Evolutionary conservation across 305 asterid genomes (phyloP), one percentile per base, ranked within the genome.

Genomic region (Fraxinus dipetala): DNA sequence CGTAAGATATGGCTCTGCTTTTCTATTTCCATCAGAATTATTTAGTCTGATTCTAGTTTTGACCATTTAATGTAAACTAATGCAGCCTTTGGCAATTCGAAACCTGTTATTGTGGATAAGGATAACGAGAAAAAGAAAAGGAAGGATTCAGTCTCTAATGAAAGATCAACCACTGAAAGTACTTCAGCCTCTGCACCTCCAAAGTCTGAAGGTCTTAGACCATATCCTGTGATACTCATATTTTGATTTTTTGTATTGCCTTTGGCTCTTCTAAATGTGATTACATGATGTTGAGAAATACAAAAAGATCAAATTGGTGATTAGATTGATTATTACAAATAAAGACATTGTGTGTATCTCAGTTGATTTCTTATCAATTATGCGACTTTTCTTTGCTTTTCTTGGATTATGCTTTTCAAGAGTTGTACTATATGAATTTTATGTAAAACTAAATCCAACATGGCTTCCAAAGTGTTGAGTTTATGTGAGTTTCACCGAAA

Each of bases 41-140:
- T 80, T 40, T 32, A 80, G 63, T 85, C 14, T 35, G 75, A 54
- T 70, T 84, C 72, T 75, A 45, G 30, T 81, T 87, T 73, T 90
- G 84, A 89, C 79, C 63, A 32, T 76, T 35, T 73, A 67, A 54
- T 84, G 70, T 65, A 6, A 79, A 77, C 16, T 54, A 59, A 22
- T 86, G 90, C 88, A 95, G 98, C 98, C 20, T 86, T 84, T 76
- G 97, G 97, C 79, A 92, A 91, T 67, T 89, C 97, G 65, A 92
- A 81, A 87, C 85, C 97, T 77, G 81, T 92, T 75, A 48, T 85
- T 76, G 84, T 80, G 3, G 93, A 89, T 35, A 85, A 77, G 61
- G 88, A 87, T 81, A 79, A 79, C 5, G 87, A 85, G 82, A 80
- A 78, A 75, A 76, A 59, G 76, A 84, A 78, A 75, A 76, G 40